Evolutionary conservation across 2,329 filamentous ascomycete genomes (phyloP), one percentile per base, ranked within the genome.

Genomic region (Cadophora sp.): DNA sequence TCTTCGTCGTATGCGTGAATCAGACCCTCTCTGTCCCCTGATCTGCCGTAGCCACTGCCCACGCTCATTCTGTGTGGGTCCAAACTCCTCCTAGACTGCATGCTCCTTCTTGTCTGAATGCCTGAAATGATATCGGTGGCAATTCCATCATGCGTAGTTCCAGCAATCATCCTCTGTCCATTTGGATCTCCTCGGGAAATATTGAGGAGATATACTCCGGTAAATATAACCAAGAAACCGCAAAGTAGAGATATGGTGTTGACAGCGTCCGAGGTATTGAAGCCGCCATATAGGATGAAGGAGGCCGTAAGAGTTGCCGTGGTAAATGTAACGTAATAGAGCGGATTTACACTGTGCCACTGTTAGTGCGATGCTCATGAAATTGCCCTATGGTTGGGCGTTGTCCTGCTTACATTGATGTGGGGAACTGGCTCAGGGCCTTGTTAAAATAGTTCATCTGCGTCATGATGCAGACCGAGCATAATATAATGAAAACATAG

Each of bases 371-470:
- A 22, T 24, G 11, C 22, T 3, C 8, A 33, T 39, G 20, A 20
- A 13, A 48, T 11, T 20, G n/a, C 20, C 3, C 7, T 6, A n/a
- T 20, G 9, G n/a, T 20, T 20, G 30, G 55, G 20, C 33, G 45
- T 18, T 60, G 62, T 56, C 16, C 47, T 33, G 83, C 92, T 79
- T 86, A 97, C 94, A 99, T 97, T 74, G 96, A 97, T 39, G 96
- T 97, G 36, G 93, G 95, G 81, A 98, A 99, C 76, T 96, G 94
- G 79, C 93, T 96, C 68, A 99, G 83, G 8, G 96, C 96, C 81
- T 99, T 99, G 85, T 99, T 99, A 81, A 99, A 97, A 81, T 99
- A 99, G 81, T 99, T 99, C 96, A 99, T 98, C 84, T 99, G 96
- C 9, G 94, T 97, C 73, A 99, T 80, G 77, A 99, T 98, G 83